Base-by-base conservation (phyloP, 1,284 basidiomycete genomes). In the Trichosporon sp. region DNA sequence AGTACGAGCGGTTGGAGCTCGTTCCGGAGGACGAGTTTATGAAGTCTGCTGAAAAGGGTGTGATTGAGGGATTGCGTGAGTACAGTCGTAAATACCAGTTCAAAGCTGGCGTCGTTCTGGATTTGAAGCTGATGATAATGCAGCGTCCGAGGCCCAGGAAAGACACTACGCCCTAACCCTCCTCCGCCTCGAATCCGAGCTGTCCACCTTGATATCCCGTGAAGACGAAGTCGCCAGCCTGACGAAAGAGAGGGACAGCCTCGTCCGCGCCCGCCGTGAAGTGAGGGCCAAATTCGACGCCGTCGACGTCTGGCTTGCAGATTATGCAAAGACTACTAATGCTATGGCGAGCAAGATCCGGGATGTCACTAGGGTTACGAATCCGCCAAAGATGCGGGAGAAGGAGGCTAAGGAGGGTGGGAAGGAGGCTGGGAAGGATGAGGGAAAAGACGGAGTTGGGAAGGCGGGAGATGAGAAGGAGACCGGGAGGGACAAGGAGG, bases 241-340 rank as follows among this genome's bases (percentile, higher is more conserved):
- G 19, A 73, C 71, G 3, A 71, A 72, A 59, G 73, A 79, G 57
- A 66, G 77, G 4, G 76, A 77, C 56, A 64, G 56, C 0, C 60
- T 77, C 16, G 67, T 77, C 33, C 69, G 70, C 40, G 59, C 73
- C 4, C 74, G 76, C 54, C 73, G 74, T 60, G 78, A 78, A 56
- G 73, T 78, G 52, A 73, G 73, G 60, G 56, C 67, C 52, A 74
- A 71, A 46, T 75, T 71, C 37, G 73, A 76, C 46, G 67, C 70
- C 14, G 71, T 71, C 14, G 76, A 76, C 19, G 70, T 72, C 4
- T 74, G 71, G 40, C 62, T 79, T 37, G 59, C 58, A 2, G 73
- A 76, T 33, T 77, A 69, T 54, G 64, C 71, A 3, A 76, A 71
- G 71, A 71, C 70, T 21, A 68, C 69, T 13, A 67, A 68, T 14